Evolutionary conservation across 768 basidiomycete genomes (phyloP).

Genomic region (Lenzites betulinus): DNA sequence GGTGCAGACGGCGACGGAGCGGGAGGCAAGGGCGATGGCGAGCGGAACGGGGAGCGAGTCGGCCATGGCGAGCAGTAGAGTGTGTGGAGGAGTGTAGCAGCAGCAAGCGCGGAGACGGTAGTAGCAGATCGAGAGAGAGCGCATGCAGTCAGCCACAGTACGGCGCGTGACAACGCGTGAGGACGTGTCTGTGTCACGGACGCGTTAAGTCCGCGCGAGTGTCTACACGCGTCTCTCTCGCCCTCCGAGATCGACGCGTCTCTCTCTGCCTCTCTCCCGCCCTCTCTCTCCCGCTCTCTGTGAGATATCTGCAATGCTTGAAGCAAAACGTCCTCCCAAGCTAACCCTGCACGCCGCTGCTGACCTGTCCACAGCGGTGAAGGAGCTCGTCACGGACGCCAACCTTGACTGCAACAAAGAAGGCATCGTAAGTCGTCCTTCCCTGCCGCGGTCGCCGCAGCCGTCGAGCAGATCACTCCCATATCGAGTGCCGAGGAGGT

Average conservation of each 20-base stretch:
- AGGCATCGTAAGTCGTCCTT: conserved; percentile 66
- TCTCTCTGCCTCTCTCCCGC: background rate
- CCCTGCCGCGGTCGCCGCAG: too few relatives aligned
- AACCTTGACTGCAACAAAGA: conserved; percentile 98
- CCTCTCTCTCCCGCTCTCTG: background rate
- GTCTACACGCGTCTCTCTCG: conserved; percentile 5
- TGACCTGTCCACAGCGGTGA: conserved; percentile 68
- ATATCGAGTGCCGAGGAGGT: too few relatives aligned
- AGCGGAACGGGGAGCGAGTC: too few relatives aligned
- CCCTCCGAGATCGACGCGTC: too few relatives aligned
- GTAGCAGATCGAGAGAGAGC: too few relatives aligned
- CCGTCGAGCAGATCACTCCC: too few relatives aligned
- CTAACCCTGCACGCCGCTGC: background rate
- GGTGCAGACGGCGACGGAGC: too few relatives aligned
- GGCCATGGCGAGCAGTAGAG: too few relatives aligned
- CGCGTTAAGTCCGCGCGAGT: background rate
- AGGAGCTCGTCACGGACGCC: conserved; percentile 95
- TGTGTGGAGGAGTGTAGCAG: too few relatives aligned
- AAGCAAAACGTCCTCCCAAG: conserved; percentile 67
- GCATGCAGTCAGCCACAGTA: too few relatives aligned
- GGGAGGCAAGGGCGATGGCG: too few relatives aligned
- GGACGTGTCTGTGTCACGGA: background rate
- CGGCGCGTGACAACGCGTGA: conserved; percentile 3
- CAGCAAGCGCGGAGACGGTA: too few relatives aligned
- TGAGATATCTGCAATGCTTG: conserved; percentile 52